Conservation (phyloP, 2,329 filamentous ascomycete genomes). For the Penicillium sp. region DNA sequence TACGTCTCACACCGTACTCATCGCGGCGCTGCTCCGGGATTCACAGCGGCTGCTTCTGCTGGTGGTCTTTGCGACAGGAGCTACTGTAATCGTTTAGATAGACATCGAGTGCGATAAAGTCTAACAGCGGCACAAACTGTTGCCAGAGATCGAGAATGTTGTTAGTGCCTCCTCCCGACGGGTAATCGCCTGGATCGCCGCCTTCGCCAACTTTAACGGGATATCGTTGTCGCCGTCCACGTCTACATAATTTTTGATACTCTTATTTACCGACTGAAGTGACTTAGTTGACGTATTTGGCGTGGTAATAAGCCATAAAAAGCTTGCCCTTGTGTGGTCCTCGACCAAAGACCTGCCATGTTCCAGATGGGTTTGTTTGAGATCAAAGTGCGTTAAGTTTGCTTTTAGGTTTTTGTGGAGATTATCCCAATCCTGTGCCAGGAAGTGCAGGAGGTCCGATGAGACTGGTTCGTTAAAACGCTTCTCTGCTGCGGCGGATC, state of each 20-base stretch:
- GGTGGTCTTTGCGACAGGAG: conserved; percentile 44
- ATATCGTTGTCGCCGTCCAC: conserved; percentile 31
- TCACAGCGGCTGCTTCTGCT: conserved; percentile 46
- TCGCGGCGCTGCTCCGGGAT: conserved; percentile 51
- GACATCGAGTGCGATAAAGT: conserved; percentile 51
- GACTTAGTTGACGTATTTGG: conserved; percentile 43
- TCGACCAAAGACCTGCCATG: conserved; percentile 46
- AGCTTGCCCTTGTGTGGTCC: conserved; percentile 43
- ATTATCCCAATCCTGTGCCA: conserved; percentile 13
- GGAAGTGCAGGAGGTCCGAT: conserved; percentile 34
- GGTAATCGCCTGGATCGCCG: conserved; percentile 46
- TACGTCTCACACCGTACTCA: conserved; percentile 43
- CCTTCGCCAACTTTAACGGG: conserved; percentile 46
- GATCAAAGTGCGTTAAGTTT: conserved; percentile 29
- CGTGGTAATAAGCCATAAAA: conserved; percentile 51
- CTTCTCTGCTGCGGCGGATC: conserved; percentile 42
- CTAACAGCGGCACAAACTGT: conserved; percentile 44
- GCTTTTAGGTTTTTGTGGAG: conserved; percentile 24
- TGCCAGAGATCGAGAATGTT: conserved; percentile 50
- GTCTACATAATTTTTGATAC: conserved; percentile 44
- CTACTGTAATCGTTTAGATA: conserved; percentile 49
- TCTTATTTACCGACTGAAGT: conserved; percentile 42
- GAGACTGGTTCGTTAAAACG: conserved; percentile 43
- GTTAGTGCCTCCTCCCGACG: conserved; percentile 47
- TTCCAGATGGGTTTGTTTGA: conserved; percentile 15